Conservation (phyloP, 2,329 filamentous ascomycete species). For the Arthrobotrys iridis region DNA sequence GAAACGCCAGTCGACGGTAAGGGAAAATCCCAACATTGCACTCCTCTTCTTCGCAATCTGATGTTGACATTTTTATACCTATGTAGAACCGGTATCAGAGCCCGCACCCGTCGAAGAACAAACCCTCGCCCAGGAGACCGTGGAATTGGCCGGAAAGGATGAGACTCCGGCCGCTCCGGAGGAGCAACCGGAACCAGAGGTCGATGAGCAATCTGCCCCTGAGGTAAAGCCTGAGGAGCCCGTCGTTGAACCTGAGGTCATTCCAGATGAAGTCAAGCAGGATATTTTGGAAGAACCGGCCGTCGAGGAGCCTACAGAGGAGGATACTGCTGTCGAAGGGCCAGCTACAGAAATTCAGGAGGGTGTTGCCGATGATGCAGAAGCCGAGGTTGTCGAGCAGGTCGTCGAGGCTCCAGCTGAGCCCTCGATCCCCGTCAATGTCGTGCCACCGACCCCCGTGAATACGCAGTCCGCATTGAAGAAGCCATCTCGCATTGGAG, state of each 20-base stretch:
- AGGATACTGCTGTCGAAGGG: slow-evolving; percentile 3
- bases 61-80: slow-evolving; percentile 14
- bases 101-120: slow-evolving; percentile 20
- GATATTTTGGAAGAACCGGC: slow-evolving; percentile 2
- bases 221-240: slow-evolving; percentile 26
- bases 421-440: slow-evolving; percentile 34
- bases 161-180: slow-evolving; percentile 10
- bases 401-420: slow-evolving; percentile 22
- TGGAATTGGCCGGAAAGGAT: slow-evolving; percentile 31
- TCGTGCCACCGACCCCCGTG: slow-evolving; percentile 44
- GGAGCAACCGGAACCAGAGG: slow-evolving; percentile 27
- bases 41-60: neutral
- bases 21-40: neutral
- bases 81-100: slow-evolving; percentile 27
- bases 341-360: neutral
- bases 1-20: slow-evolving; percentile 26
- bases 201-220: slow-evolving; percentile 18
- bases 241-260: slow-evolving; percentile 6
- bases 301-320: slow-evolving; percentile 6
- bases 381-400: slow-evolving; percentile 26
- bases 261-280: slow-evolving; percentile 4
- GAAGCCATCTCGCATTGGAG: neutral
- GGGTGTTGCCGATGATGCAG: neutral
- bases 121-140: slow-evolving; percentile 12
- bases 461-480: neutral